Conservation (phyloP, 768 basidiomycete species). For the Russula sp. region DNA sequence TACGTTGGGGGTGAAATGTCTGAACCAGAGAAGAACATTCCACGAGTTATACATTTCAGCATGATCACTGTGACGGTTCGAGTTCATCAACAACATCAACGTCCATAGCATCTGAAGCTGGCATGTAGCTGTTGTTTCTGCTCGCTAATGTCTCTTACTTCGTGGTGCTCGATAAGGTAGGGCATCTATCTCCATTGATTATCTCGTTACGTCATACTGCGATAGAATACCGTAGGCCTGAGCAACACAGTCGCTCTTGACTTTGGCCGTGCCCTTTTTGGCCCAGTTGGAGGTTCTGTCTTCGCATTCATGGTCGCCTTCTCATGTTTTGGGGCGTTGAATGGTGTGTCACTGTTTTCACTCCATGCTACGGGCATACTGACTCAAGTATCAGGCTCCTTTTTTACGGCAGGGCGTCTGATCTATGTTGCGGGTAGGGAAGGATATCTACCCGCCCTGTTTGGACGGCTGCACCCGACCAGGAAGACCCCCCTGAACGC, state of each 20-base stretch:
- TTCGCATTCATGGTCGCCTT: constrained; percentile 91
- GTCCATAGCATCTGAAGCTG: constrained; percentile 12
- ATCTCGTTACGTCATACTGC: constrained; percentile 3
- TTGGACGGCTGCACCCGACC: constrained; percentile 66
- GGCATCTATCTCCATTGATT: background rate
- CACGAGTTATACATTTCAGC: constrained; percentile 82
- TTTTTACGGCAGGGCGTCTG: constrained; percentile 73
- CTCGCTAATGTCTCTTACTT: constrained; percentile 88
- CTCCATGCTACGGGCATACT: constrained; percentile 2
- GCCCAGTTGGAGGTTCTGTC: constrained; percentile 74
- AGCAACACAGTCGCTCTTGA: constrained; percentile 89
- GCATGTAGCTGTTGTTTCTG: constrained; percentile 59
- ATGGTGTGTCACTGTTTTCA: constrained; percentile 43
- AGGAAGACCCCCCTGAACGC: constrained; percentile 87
- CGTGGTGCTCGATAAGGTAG: constrained; percentile 79
- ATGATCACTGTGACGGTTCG: constrained; percentile 76
- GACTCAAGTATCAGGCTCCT: constrained; percentile 40
- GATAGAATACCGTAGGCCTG: constrained; percentile 52
- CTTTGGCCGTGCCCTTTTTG: constrained; percentile 83
- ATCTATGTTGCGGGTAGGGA: constrained; percentile 88
- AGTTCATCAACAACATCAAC: constrained; percentile 7
- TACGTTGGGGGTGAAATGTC: constrained; percentile 87
- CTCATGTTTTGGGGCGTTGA: constrained; percentile 92
- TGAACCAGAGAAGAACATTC: constrained; percentile 78
- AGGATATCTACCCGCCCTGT: constrained; percentile 76